These are phyloP conservation scores for Clarireedia paspali DNA, from an alignment of 2,329 filamentous ascomycete genomes.

Conservation along the genomic window DNA sequence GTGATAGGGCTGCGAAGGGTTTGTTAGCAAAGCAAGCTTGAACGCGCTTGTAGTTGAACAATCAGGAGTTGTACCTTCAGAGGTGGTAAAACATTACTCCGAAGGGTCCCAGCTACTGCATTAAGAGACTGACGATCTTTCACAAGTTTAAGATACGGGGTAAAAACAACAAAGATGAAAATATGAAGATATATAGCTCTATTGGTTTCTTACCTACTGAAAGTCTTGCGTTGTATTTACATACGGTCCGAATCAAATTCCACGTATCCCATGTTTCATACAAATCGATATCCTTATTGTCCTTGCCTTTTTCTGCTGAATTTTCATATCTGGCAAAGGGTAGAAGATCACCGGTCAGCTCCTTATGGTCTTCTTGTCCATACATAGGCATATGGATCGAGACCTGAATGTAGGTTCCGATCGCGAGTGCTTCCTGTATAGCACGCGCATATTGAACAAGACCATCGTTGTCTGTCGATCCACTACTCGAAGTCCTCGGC, in stretches of 20 bases:
- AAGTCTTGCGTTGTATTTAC: conserved; percentile 75
- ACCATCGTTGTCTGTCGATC: conserved; percentile 40
- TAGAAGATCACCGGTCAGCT: conserved; percentile 29
- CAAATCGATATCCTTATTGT: conserved; percentile 49
- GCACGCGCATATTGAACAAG: conserved; percentile 74
- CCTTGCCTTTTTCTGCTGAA: conserved; percentile 31
- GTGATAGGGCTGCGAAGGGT: conserved; percentile 35
- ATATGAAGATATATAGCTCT: conserved; percentile 16
- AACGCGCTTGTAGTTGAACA: not conserved
- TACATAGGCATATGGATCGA: conserved; percentile 81
- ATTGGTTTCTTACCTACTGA: conserved; percentile 65
- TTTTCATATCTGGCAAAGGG: conserved; percentile 25
- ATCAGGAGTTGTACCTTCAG: conserved; percentile 24
- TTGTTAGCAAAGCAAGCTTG: conserved; percentile 14
- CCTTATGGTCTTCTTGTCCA: conserved; percentile 51
- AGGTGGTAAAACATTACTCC: conserved; percentile 17
- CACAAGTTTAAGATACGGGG: conserved; percentile 11
- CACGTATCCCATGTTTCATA: conserved; percentile 89
- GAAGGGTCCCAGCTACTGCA: conserved; percentile 22
- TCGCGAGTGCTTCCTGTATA: conserved; percentile 68
- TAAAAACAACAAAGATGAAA: not conserved
- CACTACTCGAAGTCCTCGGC: conserved; percentile 55
- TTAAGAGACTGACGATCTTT: not conserved
- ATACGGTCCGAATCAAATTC: conserved; percentile 78
- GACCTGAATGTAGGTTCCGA: conserved; percentile 70